A percentile compares a stretch with the other conserved stretches of the same genome.
phyloP scores from a whole-genome alignment of 768 basidiomycete genomes.

The Trametes gibbosa region DNA sequence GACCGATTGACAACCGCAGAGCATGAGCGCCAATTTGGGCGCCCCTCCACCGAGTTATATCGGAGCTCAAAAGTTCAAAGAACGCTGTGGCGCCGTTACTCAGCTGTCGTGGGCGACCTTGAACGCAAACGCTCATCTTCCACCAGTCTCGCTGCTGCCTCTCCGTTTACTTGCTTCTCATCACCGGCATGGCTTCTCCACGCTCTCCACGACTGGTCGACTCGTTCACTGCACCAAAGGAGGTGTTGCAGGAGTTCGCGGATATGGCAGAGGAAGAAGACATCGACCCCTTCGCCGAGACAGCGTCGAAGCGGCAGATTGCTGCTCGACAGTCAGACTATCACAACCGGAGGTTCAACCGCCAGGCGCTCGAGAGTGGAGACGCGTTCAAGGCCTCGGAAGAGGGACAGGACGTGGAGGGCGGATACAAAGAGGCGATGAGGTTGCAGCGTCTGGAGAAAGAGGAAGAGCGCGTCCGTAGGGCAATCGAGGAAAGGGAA shows the following conservation, averaged over 20 bases:
- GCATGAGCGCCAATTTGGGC: background rate
- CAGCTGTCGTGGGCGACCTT: slow-evolving; percentile 1
- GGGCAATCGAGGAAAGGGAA: slow-evolving; percentile 88
- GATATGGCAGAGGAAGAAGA: slow-evolving; percentile 93
- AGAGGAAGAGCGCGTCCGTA: slow-evolving; percentile 82
- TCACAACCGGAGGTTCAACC: slow-evolving; percentile 86
- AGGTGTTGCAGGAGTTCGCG: slow-evolving; percentile 90
- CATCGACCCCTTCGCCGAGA: slow-evolving; percentile 89
- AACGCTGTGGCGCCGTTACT: slow-evolving; percentile 10
- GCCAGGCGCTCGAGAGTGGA: slow-evolving; percentile 75
- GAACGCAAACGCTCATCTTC: slow-evolving; percentile 1
- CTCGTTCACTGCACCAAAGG: slow-evolving; percentile 91
- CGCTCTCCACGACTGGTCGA: slow-evolving; percentile 66
- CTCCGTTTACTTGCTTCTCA: background rate
- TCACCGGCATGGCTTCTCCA: slow-evolving; percentile 29
- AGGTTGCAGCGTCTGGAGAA: slow-evolving; percentile 85
- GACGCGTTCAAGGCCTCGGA: slow-evolving; percentile 72
- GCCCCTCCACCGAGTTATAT: background rate
- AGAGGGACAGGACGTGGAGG: slow-evolving; percentile 71
- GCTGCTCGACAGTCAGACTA: slow-evolving; percentile 93
- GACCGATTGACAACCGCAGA: too few relatives aligned
- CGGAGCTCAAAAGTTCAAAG: background rate
- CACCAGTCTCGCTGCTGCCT: background rate
- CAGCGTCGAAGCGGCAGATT: slow-evolving; percentile 90
- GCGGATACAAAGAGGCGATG: slow-evolving; percentile 97